Evolutionary conservation across 75 land plant species (phyloP), one percentile per base, ranked within the genome.

Genomic region (Ceratopteris richardii): DNA sequence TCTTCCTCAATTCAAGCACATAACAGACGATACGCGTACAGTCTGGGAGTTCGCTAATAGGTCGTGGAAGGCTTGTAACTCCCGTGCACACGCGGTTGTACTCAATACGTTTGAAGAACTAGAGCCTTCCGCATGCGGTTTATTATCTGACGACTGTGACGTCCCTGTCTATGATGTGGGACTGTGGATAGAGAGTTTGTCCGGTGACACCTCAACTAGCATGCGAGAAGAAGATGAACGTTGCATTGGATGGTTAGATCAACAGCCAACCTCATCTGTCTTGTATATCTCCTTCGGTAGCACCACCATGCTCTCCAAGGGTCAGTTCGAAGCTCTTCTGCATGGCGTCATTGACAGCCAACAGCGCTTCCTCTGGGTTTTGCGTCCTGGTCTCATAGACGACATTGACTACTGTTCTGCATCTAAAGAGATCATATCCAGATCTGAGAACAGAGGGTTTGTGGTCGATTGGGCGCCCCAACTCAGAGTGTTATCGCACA

Each of bases 401-500:
- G n/a, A n/a, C n/a, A n/a, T n/a, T n/a, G n/a, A n/a, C n/a, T n/a
- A n/a, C n/a, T 33, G 9, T 9, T 33, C 37, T 33, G 9, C 7
- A 4, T 3, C 9, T 33, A 9, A 3, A 3, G n/a, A n/a, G n/a
- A 33, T 33, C 37, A 9, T 65, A 48, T 62, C 57, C n/a, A 62
- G 56, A 59, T 20, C 30, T 0, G 51, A 50, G 36, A 80, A 40
- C 14, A 75, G 67, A 43, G 29, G 76, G 24, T 55, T 77, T 16
- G 57, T 75, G n/a, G 57, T 20, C 36, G 31, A 51, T 6, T 73
- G 76, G 76, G 72, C 73, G 7, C 67, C 72, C 12, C 77, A 75
- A 54, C 14, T 51, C 24, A 27, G 52, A 36, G 58, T 75, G 0
- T 44, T 75, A 17, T 3, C 31, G 12, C 77, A 69, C 19, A 20